Evolutionary conservation across 495 filamentous ascomycete genomes (phyloP), one percentile per base, ranked within the genome.

Genomic region (Annulohypoxylon moriforme): DNA sequence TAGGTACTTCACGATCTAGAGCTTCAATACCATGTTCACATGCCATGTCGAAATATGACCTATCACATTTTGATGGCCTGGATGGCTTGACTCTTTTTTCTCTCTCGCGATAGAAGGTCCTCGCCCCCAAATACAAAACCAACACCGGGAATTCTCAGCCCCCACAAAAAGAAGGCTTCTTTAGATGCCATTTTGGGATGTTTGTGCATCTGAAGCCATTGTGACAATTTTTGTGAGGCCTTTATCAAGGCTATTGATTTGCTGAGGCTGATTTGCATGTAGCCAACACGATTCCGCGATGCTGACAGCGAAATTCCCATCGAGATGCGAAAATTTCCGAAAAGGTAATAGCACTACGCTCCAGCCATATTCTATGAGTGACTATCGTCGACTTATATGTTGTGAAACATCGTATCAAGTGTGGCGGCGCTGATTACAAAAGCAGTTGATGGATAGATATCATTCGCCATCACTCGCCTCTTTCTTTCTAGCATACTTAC

Each of bases 321-420:
- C 42, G 61, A 64, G 40, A 22, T 60, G 60, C 42, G 24, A 38
- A 3, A 24, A 44, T 16, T 20, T 61, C 38, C 46, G n/a, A 61
- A 38, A 69, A n/a, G 33, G 40, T 33, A 33, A 33, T 46, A 16
- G 24, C 29, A n/a, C 44, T 47, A 36, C n/a, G n/a, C 27, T 40
- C 40, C 31, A 61, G 42, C 24, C 14, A 44, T 59, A 33, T 22
- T 36, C 14, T 31, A 64, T 49, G 29, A 57, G 14, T 11, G 13
- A 11, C 34, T 34, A 40, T 49, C 29, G 20, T 42, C 34, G 58
- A 49, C n/a, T 59, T 33, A 52, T 60, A 70, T 70, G 68, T n/a
- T 52, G 61, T 65, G 53, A 16, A 34, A 65, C 68, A 64, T 70
- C 55, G 61, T 70, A 60, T 70, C 44, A 40, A 36, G 38, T 24